phyloP scores from a whole-genome alignment of 2,329 filamentous ascomycete species.

The Eurotiales sp. region DNA sequence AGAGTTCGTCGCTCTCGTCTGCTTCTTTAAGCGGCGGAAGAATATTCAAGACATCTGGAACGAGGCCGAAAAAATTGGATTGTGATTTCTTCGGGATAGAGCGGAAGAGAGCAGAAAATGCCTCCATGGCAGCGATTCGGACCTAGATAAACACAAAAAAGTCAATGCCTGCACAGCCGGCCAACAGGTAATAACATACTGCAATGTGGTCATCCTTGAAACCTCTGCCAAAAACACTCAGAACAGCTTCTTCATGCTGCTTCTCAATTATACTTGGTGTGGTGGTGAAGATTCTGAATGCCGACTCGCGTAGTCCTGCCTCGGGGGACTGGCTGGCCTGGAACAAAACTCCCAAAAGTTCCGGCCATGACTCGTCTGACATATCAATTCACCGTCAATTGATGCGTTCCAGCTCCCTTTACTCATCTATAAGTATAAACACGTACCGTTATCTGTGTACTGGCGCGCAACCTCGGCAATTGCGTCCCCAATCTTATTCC shows the following conservation, averaged over 20 bases:
- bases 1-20: conserved; percentile 84
- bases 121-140: conserved; percentile 89
- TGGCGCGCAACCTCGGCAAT: conserved; percentile 93
- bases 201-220: conserved; percentile 84
- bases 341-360: conserved; percentile 81
- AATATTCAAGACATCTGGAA: conserved; percentile 90
- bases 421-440: background rate
- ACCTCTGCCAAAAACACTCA: conserved; percentile 82
- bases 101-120: conserved; percentile 93
- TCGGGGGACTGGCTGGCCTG: conserved; percentile 84
- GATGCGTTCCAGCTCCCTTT: background rate
- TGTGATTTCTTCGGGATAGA: conserved; percentile 85
- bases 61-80: conserved; percentile 78
- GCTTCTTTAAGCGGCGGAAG: conserved; percentile 90
- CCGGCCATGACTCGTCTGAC: conserved; percentile 79
- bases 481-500: conserved; percentile 97
- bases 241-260: conserved; percentile 87
- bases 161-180: background rate
- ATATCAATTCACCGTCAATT: background rate
- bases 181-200: conserved; percentile 47
- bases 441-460: conserved; percentile 85
- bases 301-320: conserved; percentile 79
- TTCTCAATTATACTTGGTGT: conserved; percentile 95
- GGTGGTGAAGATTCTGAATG: conserved; percentile 91
- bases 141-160: conserved; percentile 54